phyloP scores from a whole-genome alignment of 1,139 yeast species.

The Wickerhamiella pararugosa region DNA sequence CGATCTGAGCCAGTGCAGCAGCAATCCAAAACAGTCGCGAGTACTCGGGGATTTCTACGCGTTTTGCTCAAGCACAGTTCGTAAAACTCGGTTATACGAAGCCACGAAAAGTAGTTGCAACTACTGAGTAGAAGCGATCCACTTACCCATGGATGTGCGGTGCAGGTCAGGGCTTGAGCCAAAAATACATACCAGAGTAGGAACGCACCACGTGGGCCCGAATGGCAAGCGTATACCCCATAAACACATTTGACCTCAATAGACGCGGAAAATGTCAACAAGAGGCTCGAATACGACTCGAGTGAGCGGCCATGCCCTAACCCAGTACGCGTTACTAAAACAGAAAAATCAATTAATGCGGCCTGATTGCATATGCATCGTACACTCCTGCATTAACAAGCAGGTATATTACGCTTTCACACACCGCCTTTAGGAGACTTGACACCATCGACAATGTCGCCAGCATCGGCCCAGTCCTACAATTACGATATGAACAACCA shows the following conservation, averaged over 20 bases:
- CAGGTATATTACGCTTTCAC: too few species aligned
- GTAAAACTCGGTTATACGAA: too few species aligned
- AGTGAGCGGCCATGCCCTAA: background rate
- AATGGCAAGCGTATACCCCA: background rate
- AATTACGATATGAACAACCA: slow-evolving; percentile 1
- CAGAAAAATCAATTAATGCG: slow-evolving; percentile 2
- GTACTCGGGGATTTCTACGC: too few species aligned
- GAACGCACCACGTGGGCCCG: background rate
- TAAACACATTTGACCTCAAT: background rate
- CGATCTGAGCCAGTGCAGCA: too few species aligned
- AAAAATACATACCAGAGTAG: too few species aligned
- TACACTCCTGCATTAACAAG: background rate
- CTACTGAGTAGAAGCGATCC: too few species aligned
- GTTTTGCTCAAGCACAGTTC: too few species aligned
- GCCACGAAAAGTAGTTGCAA: too few species aligned
- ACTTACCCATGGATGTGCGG: too few species aligned
- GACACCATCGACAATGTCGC: background rate
- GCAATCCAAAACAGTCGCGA: too few species aligned
- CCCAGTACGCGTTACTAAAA: background rate
- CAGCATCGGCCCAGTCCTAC: background rate
- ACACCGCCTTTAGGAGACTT: background rate
- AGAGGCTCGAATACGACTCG: background rate
- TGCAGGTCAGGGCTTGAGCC: too few species aligned
- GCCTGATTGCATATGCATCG: slow-evolving; percentile 1
- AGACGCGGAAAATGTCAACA: background rate